Percentiles rank a stretch among this genome's conserved stretches.
Evolutionary conservation across 805 yeast species (phyloP).

Genomic region (Metschnikowia anglica): DNA sequence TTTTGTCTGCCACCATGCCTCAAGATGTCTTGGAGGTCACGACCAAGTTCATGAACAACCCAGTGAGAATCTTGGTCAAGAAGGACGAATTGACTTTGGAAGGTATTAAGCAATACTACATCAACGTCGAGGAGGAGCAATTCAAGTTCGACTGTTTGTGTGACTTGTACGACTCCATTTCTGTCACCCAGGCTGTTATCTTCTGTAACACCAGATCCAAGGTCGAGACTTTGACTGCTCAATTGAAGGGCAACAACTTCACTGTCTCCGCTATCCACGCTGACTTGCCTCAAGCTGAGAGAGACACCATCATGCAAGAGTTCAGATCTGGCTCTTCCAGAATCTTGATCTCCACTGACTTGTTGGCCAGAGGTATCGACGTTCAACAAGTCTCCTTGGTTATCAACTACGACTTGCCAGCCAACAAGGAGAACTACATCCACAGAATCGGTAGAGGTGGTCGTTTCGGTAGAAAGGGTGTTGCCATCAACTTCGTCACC

Average conservation of each 20-base stretch:
- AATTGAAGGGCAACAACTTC: constrained; percentile 74
- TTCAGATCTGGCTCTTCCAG: constrained; percentile 93
- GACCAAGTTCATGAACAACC: constrained; percentile 89
- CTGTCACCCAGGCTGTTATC: constrained; percentile 96
- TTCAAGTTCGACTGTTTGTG: constrained; percentile 94
- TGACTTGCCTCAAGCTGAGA: constrained; percentile 89
- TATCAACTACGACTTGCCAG: constrained; percentile 90
- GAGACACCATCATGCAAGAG: constrained; percentile 94
- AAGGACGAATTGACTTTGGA: constrained; percentile 94
- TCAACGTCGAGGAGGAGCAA: constrained; percentile 88
- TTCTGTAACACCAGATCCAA: constrained; percentile 95
- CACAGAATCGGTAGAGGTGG: constrained; percentile 99
- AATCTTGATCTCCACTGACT: constrained; percentile 89
- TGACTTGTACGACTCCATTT: constrained; percentile 91
- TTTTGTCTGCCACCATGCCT: constrained; percentile 93
- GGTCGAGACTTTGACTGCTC: constrained; percentile 84
- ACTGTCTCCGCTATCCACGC: constrained; percentile 96
- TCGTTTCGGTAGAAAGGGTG: constrained; percentile 98
- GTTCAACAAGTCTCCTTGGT: constrained; percentile 96
- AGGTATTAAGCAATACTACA: constrained; percentile 90
- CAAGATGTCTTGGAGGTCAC: constrained; percentile 90
- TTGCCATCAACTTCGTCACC: constrained; percentile 92
- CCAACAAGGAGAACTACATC: constrained; percentile 87
- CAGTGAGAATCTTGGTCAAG: constrained; percentile 90
- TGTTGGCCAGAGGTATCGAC: constrained; percentile 74